Percentiles rank a stretch among this genome's conserved stretches.
These are phyloP conservation scores for Tetrahymena malaccensis DNA, from an alignment of 73 alveolate species.

Conservation along the genomic window DNA sequence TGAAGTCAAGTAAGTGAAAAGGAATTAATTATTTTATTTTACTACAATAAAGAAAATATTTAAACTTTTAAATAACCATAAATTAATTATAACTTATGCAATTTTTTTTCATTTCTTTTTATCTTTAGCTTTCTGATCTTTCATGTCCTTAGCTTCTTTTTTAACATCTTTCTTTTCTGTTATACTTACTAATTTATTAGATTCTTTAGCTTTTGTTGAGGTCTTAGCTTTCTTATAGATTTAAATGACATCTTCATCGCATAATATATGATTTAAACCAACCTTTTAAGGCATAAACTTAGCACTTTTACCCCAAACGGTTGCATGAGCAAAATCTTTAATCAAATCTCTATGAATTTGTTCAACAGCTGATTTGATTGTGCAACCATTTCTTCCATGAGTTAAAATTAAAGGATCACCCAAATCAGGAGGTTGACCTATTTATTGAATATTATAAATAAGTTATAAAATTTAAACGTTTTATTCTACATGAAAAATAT, in stretches of 20 bases:
- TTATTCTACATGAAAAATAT: no score
- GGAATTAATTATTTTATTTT: background rate
- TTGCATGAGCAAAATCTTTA: conserved; percentile 86
- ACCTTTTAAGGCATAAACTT: conserved; percentile 92
- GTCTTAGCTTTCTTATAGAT: conserved; percentile 54
- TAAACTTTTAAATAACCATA: background rate
- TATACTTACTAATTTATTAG: background rate
- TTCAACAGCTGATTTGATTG: conserved; percentile 75
- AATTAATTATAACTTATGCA: background rate
- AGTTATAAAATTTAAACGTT: background rate
- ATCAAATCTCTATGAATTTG: conserved; percentile 88
- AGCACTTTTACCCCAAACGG: conserved; percentile 95
- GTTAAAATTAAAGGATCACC: conserved; percentile 89
- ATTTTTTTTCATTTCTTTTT: background rate
- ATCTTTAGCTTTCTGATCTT: background rate
- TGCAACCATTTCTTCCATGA: conserved; percentile 88
- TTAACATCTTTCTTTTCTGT: background rate
- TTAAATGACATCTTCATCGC: conserved; percentile 96
- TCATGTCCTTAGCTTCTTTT: background rate
- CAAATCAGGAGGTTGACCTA: conserved; percentile 94
- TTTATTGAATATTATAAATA: conserved; percentile 4
- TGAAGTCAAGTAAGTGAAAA: background rate
- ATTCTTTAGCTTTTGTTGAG: background rate
- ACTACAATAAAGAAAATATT: background rate
- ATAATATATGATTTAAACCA: conserved; percentile 81